These are phyloP conservation scores for Collybiopsis confluens DNA, from an alignment of 768 basidiomycete genomes.

Conservation along the genomic window DNA sequence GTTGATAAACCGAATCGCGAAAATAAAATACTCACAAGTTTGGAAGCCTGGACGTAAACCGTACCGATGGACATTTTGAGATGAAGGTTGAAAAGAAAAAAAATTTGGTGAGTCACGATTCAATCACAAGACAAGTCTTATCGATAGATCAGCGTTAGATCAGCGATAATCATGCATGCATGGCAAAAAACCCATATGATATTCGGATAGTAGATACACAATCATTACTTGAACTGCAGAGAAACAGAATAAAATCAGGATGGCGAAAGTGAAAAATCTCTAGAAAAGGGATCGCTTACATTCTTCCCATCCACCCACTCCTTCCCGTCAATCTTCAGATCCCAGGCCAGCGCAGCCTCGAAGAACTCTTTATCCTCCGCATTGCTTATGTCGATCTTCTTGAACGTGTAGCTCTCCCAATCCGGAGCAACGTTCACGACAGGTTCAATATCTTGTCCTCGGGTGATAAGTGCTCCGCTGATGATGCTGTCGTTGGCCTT, in stretches of 20 bases:
- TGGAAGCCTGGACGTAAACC: conserved; percentile 58
- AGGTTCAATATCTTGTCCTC: conserved; percentile 70
- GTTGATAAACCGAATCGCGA: neutral
- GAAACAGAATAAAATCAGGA: too few species aligned
- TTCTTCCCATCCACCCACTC: conserved; percentile 90
- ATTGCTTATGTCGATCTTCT: conserved; percentile 69
- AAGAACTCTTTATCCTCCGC: conserved; percentile 84
- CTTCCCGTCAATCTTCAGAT: conserved; percentile 84
- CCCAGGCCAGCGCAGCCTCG: conserved; percentile 92
- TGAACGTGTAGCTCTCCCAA: conserved; percentile 85
- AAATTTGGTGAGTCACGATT: too few species aligned
- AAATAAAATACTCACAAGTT: conserved; percentile 37
- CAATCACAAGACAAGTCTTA: too few species aligned
- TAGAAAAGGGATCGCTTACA: too few species aligned
- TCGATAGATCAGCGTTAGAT: too few species aligned
- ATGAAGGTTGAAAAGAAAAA: too few species aligned
- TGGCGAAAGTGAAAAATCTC: too few species aligned
- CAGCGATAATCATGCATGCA: too few species aligned
- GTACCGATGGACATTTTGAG: conserved; percentile 62
- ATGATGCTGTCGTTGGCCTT: conserved; percentile 73
- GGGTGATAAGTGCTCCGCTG: conserved; percentile 75
- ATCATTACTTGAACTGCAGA: too few species aligned
- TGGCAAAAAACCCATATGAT: too few species aligned
- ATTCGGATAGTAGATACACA: too few species aligned
- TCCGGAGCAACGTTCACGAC: conserved; percentile 84